A percentile compares a stretch with the other conserved stretches of the same genome.
phyloP scores from a whole-genome alignment of 1,284 basidiomycete species.

The Malassezia globosa region DNA sequence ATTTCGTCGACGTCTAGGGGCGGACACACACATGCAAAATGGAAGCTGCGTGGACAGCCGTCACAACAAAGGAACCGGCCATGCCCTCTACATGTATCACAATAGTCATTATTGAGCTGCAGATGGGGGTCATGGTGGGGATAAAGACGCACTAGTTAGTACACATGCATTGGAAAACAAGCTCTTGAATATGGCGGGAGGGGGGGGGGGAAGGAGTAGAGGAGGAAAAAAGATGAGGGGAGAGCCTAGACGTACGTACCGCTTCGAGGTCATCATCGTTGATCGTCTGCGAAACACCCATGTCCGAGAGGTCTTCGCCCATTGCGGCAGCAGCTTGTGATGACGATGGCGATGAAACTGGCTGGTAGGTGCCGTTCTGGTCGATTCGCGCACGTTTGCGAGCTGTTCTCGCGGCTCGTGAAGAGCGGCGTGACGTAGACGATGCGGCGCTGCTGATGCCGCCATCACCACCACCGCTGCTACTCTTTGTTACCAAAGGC shows the following conservation, averaged over 20 bases:
- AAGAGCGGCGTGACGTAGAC: neutral
- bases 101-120: constrained; percentile 87
- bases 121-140: no score
- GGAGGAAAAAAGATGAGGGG: no score
- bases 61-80: constrained; percentile 75
- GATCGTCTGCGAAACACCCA: neutral
- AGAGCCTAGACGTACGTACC: no score
- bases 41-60: constrained; percentile 88
- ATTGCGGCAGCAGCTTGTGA: neutral
- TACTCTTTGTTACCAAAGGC: neutral
- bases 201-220: no score
- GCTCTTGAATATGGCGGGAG: no score
- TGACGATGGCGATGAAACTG: neutral
- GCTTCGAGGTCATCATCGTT: constrained; percentile 12
- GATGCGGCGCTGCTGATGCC: neutral
- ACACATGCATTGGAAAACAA: no score
- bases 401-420: neutral
- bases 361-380: neutral
- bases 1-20: constrained; percentile 78
- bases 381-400: constrained; percentile 2
- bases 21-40: constrained; percentile 89
- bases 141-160: no score
- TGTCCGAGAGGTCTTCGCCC: neutral
- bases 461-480: neutral
- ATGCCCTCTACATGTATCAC: constrained; percentile 68